Evolutionary conservation across 768 basidiomycete species (phyloP), one percentile per base, ranked within the genome.

Genomic region (Candolleomyces aberdarensis): DNA sequence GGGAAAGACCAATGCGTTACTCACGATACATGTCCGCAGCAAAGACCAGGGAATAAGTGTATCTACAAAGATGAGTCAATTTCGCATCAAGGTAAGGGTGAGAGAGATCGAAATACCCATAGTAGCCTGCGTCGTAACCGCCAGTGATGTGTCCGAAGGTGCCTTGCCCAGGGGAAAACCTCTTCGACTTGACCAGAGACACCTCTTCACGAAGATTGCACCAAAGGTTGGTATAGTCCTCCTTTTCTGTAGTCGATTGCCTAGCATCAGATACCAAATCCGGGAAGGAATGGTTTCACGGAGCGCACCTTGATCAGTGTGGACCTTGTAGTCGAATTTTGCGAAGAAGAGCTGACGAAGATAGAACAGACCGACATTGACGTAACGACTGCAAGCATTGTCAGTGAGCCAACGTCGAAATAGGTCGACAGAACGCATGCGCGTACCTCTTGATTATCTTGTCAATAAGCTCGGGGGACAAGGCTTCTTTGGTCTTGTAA

Each of bases 321-420:
- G 90, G 8, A 91, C 84, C 67, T 86, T 84, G 67, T 90, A 80
- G 71, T 92, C 91, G 64, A 85, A 91, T 66, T 85, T 85, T 62
- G 87, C 91, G 67, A 92, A 92, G 81, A 93, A 94, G 6, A 94
- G 75, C 69, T 95, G 93, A 29, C 90, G 85, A 11, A 92, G 80
- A 72, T 89, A 91, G 73, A 86, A 91, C 36, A 95, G 73, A 9
- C 93, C 94, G 44, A 91, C 83, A 59, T 94, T 92, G 62, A 91
- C 88, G 62, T 92, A 92, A 63, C 86, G 86, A 64, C 85, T 86
- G 58, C 13, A 43, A 14, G 22, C 29, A 52, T 20, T 19, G 56
- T 15, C 22, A 31, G 31, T 36, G 19, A 15, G 9, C 15, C 10
- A 26, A 26, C 26, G 26, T 26, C 26, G 26, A 26, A 26, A 26